These are phyloP conservation scores for Nidula microcarpa DNA, from an alignment of 768 basidiomycete genomes.

Conservation along the genomic window DNA sequence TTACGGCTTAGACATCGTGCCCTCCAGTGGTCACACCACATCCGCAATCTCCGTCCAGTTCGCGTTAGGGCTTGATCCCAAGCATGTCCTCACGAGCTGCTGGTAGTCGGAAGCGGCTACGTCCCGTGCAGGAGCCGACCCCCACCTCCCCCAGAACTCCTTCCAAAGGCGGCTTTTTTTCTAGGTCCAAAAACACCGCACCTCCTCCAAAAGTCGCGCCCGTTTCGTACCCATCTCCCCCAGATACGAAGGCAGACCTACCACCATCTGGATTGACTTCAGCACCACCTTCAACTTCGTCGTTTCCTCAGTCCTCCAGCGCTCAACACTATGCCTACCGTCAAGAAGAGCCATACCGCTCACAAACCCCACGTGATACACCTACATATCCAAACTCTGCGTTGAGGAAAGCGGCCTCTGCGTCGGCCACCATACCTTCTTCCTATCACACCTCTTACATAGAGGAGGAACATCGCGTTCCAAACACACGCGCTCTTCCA, in stretches of 20 bases:
- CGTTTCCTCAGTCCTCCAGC: background rate
- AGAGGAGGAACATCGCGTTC: too few species aligned
- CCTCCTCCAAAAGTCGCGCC: background rate
- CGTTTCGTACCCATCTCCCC: background rate
- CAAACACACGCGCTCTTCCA: too few species aligned
- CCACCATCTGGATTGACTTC: background rate
- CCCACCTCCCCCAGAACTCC: background rate
- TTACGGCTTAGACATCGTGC: background rate
- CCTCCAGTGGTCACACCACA: background rate
- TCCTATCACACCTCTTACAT: too few species aligned
- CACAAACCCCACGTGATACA: background rate
- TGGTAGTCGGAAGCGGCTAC: slow-evolving; percentile 17
- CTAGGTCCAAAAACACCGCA: background rate
- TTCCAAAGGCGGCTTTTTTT: background rate
- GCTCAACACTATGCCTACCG: background rate
- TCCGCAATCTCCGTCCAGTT: slow-evolving; percentile 1
- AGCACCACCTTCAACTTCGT: background rate
- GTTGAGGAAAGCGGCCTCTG: background rate
- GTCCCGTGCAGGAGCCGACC: background rate
- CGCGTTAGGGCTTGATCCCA: background rate
- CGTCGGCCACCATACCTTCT: background rate
- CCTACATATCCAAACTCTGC: background rate
- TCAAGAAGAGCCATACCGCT: background rate
- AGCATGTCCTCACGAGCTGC: slow-evolving; percentile 25
- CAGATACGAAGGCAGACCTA: background rate